A percentile compares a stretch with the other conserved stretches of the same genome.
phyloP scores from a whole-genome alignment of 495 filamentous ascomycete genomes.

The Trichoderma parareesei region DNA sequence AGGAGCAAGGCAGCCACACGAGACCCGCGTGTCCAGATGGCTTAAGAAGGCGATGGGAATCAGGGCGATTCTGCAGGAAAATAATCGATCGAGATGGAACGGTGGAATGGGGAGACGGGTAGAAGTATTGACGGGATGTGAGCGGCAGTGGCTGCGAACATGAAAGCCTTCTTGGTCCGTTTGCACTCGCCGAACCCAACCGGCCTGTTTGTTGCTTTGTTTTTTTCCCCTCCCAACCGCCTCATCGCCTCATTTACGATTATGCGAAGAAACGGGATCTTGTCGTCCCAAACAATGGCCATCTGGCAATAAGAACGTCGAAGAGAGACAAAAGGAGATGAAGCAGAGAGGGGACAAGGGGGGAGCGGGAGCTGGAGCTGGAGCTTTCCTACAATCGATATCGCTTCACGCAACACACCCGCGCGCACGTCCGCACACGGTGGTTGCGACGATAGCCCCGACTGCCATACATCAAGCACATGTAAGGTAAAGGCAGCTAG shows the following conservation, averaged over 20 bases:
- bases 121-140: neutral
- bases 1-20: neutral
- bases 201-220: neutral
- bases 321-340: no score
- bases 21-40: neutral
- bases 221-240: no score
- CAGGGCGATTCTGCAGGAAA: neutral
- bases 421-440: constrained; percentile 7
- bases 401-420: neutral
- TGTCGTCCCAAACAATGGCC: no score
- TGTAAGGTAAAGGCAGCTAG: neutral
- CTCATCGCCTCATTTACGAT: no score
- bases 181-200: no score
- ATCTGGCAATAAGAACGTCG: no score
- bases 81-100: neutral
- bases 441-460: neutral
- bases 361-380: no score
- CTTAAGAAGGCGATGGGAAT: neutral
- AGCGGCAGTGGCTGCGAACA: neutral
- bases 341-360: no score
- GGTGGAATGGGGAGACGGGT: neutral
- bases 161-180: neutral
- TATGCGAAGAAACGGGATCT: no score
- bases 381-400: neutral
- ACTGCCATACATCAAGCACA: no score